Evolutionary conservation across 1,284 basidiomycete species (phyloP).

Genomic region (Rhodotorula sp.): DNA sequence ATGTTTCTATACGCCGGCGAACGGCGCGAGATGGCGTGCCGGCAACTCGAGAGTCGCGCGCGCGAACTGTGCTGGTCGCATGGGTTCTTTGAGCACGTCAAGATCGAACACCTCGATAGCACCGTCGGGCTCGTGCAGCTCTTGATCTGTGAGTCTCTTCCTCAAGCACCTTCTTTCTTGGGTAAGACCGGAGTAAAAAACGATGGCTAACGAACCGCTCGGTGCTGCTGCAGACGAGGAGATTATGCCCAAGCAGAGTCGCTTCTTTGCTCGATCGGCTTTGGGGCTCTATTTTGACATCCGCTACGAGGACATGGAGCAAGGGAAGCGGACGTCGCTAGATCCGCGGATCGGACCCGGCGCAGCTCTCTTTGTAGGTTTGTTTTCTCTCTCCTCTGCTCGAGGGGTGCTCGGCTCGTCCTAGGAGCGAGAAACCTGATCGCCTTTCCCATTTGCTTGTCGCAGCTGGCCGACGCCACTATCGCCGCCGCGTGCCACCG

Average conservation of each 20-base stretch:
- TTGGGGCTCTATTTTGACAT: constrained; percentile 31
- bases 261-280: constrained; percentile 26
- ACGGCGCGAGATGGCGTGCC: constrained; percentile 35
- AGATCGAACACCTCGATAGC: constrained; percentile 10
- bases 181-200: too few relatives aligned
- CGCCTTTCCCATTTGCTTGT: background rate
- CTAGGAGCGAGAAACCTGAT: background rate
- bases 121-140: constrained; percentile 35
- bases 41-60: constrained; percentile 24
- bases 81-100: constrained; percentile 8
- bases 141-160: constrained; percentile 29
- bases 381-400: background rate
- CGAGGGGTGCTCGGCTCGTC: background rate
- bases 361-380: constrained; percentile 24
- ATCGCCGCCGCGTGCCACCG: constrained; percentile 19
- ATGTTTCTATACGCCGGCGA: constrained; percentile 31
- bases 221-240: constrained; percentile 14
- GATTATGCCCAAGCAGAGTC: constrained; percentile 18
- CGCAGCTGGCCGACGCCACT: constrained; percentile 32
- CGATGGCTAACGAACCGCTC: too few relatives aligned
- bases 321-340: constrained; percentile 10
- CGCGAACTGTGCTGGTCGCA: constrained; percentile 28
- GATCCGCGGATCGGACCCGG: constrained; percentile 25
- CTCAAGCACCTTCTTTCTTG: too few relatives aligned
- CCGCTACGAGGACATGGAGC: constrained; percentile 12